Evolutionary conservation across 352 stramenopile genomes (phyloP).

Genomic region (Pythium myriotylum): DNA sequence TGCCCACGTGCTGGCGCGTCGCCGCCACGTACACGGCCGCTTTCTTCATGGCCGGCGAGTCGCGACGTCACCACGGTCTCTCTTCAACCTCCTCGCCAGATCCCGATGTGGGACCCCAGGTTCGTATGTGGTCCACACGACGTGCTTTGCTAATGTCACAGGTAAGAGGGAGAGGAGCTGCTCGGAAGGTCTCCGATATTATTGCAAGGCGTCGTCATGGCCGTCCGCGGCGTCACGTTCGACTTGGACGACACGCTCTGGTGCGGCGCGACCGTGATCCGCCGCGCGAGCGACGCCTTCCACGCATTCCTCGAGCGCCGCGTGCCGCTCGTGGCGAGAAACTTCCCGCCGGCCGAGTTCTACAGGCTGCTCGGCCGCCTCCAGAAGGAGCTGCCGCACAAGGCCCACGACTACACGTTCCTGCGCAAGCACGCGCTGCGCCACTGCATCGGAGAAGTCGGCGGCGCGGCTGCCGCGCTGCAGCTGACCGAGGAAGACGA

Average conservation of each 20-base stretch:
- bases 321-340: constrained; percentile 33
- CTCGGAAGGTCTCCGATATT: no score
- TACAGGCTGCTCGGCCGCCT: constrained; percentile 42
- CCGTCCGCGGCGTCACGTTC: constrained; percentile 65
- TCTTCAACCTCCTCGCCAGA: no score
- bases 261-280: constrained; percentile 57
- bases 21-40: constrained; percentile 84
- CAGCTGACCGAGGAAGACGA: constrained; percentile 25
- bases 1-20: constrained; percentile 89
- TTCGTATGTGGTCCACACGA: no score
- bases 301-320: constrained; percentile 44
- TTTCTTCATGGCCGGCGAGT: constrained; percentile 30
- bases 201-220: neutral
- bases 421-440: constrained; percentile 61
- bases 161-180: no score
- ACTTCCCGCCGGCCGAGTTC: constrained; percentile 53
- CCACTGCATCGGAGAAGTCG: constrained; percentile 39
- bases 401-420: constrained; percentile 73
- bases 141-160: no score
- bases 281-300: constrained; percentile 48
- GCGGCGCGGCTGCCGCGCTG: constrained; percentile 13
- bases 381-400: constrained; percentile 41
- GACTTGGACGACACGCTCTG: constrained; percentile 83
- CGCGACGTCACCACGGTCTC: no score
- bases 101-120: no score